Conservation (phyloP, 768 basidiomycete genomes). For the Lactifluus pinguis region DNA sequence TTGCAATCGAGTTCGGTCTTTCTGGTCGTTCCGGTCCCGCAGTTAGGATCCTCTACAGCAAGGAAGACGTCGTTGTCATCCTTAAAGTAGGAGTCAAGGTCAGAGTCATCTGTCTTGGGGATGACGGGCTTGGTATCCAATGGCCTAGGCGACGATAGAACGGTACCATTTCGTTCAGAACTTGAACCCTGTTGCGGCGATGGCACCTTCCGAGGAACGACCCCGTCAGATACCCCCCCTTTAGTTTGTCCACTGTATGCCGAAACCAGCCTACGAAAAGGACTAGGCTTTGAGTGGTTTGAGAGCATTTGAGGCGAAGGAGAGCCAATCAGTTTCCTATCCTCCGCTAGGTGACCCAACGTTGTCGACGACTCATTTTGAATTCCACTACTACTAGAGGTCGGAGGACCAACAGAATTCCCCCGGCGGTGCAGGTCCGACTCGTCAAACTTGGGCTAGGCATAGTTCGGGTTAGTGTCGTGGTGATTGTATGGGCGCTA, state of each 20-base stretch:
- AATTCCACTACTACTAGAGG: not conserved
- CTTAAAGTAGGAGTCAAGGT: constrained; percentile 21
- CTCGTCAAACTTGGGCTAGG: constrained; percentile 59
- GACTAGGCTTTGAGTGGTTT: not conserved
- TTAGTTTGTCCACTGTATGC: not conserved
- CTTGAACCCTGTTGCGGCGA: not conserved
- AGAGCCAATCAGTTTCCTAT: not conserved
- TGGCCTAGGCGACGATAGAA: not conserved
- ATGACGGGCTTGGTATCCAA: not conserved
- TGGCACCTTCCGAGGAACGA: not conserved
- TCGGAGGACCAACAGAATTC: constrained; percentile 29
- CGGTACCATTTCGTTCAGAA: not conserved
- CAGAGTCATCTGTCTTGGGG: constrained; percentile 6
- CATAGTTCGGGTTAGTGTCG: not conserved
- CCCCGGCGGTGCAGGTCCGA: constrained; percentile 57
- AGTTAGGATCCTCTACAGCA: not conserved
- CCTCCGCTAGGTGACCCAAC: not conserved
- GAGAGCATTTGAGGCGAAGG: not conserved
- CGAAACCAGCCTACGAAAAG: not conserved
- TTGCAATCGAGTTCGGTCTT: not conserved
- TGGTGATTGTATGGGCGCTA: constrained; percentile 7
- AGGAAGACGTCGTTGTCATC: constrained; percentile 5
- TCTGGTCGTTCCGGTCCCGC: not conserved
- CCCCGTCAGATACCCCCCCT: not conserved
- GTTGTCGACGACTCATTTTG: constrained; percentile 4